Evolutionary conservation across 1,139 yeast species (phyloP), one percentile per base, ranked within the genome.

Genomic region (Suhomyces yuchorum): DNA sequence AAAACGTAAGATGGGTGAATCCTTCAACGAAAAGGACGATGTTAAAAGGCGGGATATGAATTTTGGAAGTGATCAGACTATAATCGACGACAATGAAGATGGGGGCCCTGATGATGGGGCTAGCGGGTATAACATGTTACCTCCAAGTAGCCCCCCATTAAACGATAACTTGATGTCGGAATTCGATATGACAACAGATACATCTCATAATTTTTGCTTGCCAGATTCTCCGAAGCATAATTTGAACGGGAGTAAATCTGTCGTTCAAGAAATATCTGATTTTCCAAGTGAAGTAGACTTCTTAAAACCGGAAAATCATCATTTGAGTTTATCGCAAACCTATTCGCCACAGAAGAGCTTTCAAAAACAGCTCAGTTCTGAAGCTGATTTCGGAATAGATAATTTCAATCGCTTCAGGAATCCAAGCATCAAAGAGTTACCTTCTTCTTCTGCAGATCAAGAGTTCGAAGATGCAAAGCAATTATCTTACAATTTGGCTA

Each of bases 351-450:
- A 43, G 8, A 51, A 47, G 22, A 39, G 43, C 4, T 32, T 26
- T 6, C 12, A n/a, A 4, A 44, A 26, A 19, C 50, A 56, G 23
- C 50, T 65, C 11, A 74, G 77, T 43, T 73, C 78, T 2, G 80
- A 75, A 17, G 70, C 77, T 2, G 80, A 75, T 55, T 75, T 75
- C 53, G 80, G 80, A 1, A 75, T 75, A 36, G 80, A 75, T 50
- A 64, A 64, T 40, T 75, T 75, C 54, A 74, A 75, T 50, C 58
- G 80, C 22, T 75, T 70, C 56, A 66, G 62, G 47, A 64, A 60
- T 28, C 64, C 72, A 7, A 56, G 63, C 34, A 57, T 56, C 4
- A 61, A 60, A 42, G 61, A 61, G 20, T 60, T 65, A 34, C 71
- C 70, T 3, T 69, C 77, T 0, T 52, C 57, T 2, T 44, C 48